Base-by-base conservation (phyloP, 768 basidiomycete species). In the Termitomyces titanicus region DNA sequence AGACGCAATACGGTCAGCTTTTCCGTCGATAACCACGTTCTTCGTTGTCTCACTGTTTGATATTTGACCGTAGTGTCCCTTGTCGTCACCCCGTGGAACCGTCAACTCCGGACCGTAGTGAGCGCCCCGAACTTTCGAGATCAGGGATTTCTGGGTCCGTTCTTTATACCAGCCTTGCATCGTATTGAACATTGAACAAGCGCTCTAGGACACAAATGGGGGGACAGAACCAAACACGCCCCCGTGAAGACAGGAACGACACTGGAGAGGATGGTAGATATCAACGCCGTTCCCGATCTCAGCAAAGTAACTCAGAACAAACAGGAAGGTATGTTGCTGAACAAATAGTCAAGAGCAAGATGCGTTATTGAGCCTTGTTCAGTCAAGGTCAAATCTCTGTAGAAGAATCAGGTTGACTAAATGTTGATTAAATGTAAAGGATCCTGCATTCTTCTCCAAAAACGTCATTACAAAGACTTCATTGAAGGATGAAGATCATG, bases 401-500 rank as follows among this genome's bases (percentile, higher is more conserved):
- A 6, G 8, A 6, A 17, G 17, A 37, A 37, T 37, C 35, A 37
- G 35, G 6, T 37, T 3, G 13, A 37, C 2, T 37, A 13, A 38
- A 18, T 38, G 18, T 38, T 38, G 38, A 38, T 38, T 9, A 38
- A 9, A 18, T 18, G 38, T n/a, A 38, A n/a, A 38, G 17, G n/a
- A 35, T 3, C 20, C 20, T 18, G n/a, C 7, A 31, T 9, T 15
- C 9, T 35, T 9, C 47, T 17, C 35, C 47, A 22, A 22, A 53
- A 47, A 35, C 47, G 35, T 24, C 22, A 34, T 47, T 51, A 35
- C 13, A 39, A 27, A 29, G 27, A 45, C 31, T 37, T n/a, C n/a
- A n/a, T n/a, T 45, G 18, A 43, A 50, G 10, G 40, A 40, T 40
- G 45, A 50, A 13, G 57, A 58, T 18, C 46, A 57, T 13, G n/a